phyloP scores from a whole-genome alignment of 352 stramenopile genomes.

The Achlya hypogyna region DNA sequence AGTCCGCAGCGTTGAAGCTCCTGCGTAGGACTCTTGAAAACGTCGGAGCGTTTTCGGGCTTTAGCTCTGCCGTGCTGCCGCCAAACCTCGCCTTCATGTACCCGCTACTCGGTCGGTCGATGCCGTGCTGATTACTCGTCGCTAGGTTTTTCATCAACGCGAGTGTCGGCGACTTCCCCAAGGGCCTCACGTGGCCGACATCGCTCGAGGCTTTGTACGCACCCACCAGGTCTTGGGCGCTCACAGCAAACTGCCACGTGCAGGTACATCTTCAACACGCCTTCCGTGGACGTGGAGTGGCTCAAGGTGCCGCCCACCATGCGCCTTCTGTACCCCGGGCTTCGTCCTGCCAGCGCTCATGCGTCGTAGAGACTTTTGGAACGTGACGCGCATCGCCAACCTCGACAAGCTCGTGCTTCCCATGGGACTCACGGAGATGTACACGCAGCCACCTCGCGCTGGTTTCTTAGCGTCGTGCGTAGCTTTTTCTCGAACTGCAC shows the following conservation, averaged over 20 bases:
- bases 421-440: background rate
- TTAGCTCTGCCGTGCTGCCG: background rate
- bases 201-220: background rate
- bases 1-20: background rate
- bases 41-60: background rate
- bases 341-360: background rate
- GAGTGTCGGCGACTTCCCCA: background rate
- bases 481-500: conserved; percentile 6
- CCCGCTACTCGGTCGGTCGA: background rate
- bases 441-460: background rate
- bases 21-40: background rate
- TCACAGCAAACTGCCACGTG: background rate
- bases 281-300: background rate
- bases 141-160: conserved; percentile 1
- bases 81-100: background rate
- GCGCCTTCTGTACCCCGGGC: background rate
- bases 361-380: background rate
- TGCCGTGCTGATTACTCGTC: background rate
- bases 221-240: background rate
- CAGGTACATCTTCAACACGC: background rate
- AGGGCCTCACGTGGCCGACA: background rate
- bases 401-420: background rate
- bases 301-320: background rate
- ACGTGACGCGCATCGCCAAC: background rate
- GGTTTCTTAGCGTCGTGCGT: background rate